These are phyloP conservation scores for Irpex rosettiformis DNA, from an alignment of 1,284 basidiomycete genomes.

Conservation along the genomic window DNA sequence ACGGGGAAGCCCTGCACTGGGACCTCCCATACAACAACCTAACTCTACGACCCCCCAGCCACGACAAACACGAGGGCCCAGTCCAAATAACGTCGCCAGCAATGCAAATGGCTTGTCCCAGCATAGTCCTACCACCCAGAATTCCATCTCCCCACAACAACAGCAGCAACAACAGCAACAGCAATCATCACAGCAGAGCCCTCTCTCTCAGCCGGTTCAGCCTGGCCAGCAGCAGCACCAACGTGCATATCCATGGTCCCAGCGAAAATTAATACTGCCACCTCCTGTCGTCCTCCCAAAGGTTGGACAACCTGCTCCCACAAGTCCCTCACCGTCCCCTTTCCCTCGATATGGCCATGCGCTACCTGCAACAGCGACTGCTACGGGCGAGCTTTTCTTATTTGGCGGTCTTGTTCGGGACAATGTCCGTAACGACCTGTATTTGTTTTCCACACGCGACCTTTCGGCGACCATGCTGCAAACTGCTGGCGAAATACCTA, in stretches of 20 bases:
- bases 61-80: constrained; percentile 19
- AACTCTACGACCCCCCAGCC: constrained; percentile 22
- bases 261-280: constrained; percentile 61
- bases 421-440: constrained; percentile 90
- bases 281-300: constrained; percentile 63
- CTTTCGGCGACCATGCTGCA: constrained; percentile 77
- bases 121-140: constrained; percentile 17
- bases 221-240: constrained; percentile 32
- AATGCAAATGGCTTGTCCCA: constrained; percentile 13
- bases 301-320: constrained; percentile 54
- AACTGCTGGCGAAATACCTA: constrained; percentile 88
- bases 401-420: constrained; percentile 97
- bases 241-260: constrained; percentile 78
- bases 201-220: constrained; percentile 24
- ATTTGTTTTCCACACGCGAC: constrained; percentile 82
- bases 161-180: constrained; percentile 27
- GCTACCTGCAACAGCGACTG: constrained; percentile 81
- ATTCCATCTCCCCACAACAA: constrained; percentile 29
- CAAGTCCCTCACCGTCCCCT: constrained; percentile 72
- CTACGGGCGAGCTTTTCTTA: constrained; percentile 88
- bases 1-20: constrained; percentile 28
- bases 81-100: constrained; percentile 16
- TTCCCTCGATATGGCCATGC: constrained; percentile 98
- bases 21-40: constrained; percentile 20
- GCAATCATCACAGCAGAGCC: constrained; percentile 26